A percentile compares a stretch with the other conserved stretches of the same genome.
These are phyloP conservation scores for Papilionanthe hybrid DNA, from an alignment of 116 monocot species.

Conservation along the genomic window DNA sequence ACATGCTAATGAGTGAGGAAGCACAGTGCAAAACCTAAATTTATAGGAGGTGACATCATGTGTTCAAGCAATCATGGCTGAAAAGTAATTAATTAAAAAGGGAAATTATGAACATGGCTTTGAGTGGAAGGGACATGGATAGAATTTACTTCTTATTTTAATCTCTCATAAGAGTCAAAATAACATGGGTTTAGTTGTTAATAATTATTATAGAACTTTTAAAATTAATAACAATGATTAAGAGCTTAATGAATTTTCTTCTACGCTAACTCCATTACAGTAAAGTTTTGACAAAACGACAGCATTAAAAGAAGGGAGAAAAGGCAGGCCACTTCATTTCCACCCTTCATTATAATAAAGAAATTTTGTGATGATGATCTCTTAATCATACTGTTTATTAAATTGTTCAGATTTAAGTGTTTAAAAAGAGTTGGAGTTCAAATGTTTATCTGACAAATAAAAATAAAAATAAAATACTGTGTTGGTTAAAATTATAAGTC, in stretches of 20 bases:
- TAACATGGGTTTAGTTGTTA: conserved; percentile 11
- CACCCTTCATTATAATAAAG: neutral
- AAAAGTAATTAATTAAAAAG: conserved; percentile 13
- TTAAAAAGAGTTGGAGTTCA: no score
- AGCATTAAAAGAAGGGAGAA: conserved; percentile 25
- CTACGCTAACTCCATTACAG: conserved; percentile 8
- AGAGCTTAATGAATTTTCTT: conserved; percentile 21
- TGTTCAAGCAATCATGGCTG: conserved; percentile 29
- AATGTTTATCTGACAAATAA: no score
- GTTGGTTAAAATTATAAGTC: no score
- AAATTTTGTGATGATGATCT: no score
- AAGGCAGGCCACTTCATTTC: neutral
- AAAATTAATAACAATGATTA: neutral
- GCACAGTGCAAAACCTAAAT: conserved; percentile 27
- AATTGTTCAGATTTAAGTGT: no score
- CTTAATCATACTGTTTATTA: no score
- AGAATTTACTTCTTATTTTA: conserved; percentile 19
- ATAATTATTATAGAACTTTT: neutral
- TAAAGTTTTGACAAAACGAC: conserved; percentile 10
- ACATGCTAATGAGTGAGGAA: conserved; percentile 27
- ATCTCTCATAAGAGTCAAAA: conserved; percentile 20
- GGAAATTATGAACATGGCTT: conserved; percentile 40
- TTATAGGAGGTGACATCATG: conserved; percentile 17
- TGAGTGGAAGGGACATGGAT: conserved; percentile 60
- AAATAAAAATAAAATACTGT: no score